A percentile compares a stretch with the other conserved stretches of the same genome.
phyloP scores from a whole-genome alignment of 257 asterid genomes.

The Knoxia roxburghii region DNA sequence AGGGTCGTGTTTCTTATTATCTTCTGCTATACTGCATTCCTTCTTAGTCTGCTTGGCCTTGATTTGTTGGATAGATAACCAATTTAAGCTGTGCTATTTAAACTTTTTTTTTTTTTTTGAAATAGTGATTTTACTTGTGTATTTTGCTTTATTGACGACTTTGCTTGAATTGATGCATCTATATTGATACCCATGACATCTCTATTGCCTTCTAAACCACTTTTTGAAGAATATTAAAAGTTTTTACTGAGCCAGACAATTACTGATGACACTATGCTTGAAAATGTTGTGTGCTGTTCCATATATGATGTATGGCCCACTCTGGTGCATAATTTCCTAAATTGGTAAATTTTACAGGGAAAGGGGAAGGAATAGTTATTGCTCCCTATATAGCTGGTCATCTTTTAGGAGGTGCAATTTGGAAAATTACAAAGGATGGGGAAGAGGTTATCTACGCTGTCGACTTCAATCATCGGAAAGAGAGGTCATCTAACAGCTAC shows the following conservation, averaged over 20 bases:
- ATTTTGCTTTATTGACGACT: no score
- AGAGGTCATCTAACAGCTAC: conserved; percentile 51
- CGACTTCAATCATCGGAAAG: conserved; percentile 96
- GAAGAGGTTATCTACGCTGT: conserved; percentile 98
- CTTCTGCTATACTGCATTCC: conserved; percentile 9
- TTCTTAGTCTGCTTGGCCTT: neutral
- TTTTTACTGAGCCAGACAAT: neutral
- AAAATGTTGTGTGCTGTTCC: no score
- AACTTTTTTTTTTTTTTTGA: neutral
- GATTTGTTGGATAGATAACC: neutral
- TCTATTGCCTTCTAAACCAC: neutral
- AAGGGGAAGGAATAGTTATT: conserved; percentile 99
- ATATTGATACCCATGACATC: neutral
- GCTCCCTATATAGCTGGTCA: conserved; percentile 99
- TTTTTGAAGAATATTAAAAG: neutral
- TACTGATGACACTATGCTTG: neutral
- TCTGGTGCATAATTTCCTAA: conserved; percentile 20
- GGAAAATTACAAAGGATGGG: conserved; percentile 98
- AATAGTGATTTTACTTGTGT: neutral
- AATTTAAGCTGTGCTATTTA: neutral
- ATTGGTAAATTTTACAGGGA: conserved; percentile 43
- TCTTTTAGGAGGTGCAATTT: conserved; percentile 87
- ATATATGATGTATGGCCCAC: no score
- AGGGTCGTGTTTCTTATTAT: neutral
- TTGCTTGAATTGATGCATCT: neutral